Evolutionary conservation across 306 rosid species (phyloP).

Genomic region (Mimosa pudica): DNA sequence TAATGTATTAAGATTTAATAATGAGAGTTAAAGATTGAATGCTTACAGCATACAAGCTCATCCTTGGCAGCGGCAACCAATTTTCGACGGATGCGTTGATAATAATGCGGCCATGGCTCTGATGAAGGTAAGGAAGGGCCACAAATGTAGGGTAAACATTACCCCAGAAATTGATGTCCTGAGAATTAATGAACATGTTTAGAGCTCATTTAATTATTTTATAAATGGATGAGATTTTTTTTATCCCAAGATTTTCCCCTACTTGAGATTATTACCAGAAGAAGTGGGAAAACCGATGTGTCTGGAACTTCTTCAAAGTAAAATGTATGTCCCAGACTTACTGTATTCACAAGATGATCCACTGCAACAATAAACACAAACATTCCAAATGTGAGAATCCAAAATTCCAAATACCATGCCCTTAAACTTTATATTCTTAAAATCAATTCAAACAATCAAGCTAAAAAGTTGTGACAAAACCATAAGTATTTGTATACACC

Average conservation of each 20-base stretch:
- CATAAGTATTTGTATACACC: neutral
- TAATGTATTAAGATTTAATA: neutral
- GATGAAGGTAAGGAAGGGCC: constrained; percentile 82
- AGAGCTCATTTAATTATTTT: neutral
- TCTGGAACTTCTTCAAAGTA: constrained; percentile 85
- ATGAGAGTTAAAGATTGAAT: neutral
- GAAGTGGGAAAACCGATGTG: constrained; percentile 74
- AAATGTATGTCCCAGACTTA: constrained; percentile 87
- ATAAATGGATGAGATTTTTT: neutral
- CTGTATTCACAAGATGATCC: constrained; percentile 86
- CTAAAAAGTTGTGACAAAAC: neutral
- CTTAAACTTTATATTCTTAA: neutral
- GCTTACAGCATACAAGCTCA: constrained; percentile 90
- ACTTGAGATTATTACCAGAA: constrained; percentile 54
- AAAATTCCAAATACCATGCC: neutral
- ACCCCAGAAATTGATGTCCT: constrained; percentile 93
- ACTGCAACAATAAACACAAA: constrained; percentile 45
- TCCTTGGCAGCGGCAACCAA: constrained; percentile 89
- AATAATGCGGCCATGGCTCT: constrained; percentile 66
- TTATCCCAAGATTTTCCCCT: neutral
- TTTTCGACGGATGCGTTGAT: constrained; percentile 79
- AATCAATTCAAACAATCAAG: neutral
- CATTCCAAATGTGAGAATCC: neutral
- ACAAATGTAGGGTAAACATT: constrained; percentile 81
- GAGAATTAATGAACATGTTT: constrained; percentile 7